phyloP scores from a whole-genome alignment of 371 early-diverging fungal species.

The Mucor irregularis region DNA sequence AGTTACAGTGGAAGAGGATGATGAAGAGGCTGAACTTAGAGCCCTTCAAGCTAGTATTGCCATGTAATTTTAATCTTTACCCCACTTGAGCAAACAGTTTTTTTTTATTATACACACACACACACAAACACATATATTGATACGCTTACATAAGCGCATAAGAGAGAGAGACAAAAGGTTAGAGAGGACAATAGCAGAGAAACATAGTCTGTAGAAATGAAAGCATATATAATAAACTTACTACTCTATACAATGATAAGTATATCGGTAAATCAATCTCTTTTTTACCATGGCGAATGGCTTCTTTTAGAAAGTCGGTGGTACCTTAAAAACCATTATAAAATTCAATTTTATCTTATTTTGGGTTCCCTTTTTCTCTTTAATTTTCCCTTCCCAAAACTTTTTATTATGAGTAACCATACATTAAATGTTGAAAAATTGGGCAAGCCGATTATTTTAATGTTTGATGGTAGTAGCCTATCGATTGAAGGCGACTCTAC shows the following conservation, averaged over 20 bases:
- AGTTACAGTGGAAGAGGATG: conserved; percentile 59
- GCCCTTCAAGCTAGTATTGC: conserved; percentile 83
- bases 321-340: background rate
- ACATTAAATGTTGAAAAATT: background rate
- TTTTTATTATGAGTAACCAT: background rate
- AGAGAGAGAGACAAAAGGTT: no score
- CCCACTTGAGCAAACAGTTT: no score
- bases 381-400: background rate
- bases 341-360: background rate
- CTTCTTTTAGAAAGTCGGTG: conserved; percentile 3
- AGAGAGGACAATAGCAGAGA: no score
- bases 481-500: conserved; percentile 1
- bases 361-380: background rate
- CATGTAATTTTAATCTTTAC: conserved; percentile 23
- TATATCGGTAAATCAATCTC: background rate
- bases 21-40: conserved; percentile 87
- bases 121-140: no score
- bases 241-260: no score
- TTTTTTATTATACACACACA: no score
- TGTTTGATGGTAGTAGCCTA: background rate
- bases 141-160: no score
- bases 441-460: background rate
- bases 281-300: background rate
- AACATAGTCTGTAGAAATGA: no score
- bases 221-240: no score